Conservation (phyloP, 2,329 filamentous ascomycete genomes). For the Calonectria hongkongensis region DNA sequence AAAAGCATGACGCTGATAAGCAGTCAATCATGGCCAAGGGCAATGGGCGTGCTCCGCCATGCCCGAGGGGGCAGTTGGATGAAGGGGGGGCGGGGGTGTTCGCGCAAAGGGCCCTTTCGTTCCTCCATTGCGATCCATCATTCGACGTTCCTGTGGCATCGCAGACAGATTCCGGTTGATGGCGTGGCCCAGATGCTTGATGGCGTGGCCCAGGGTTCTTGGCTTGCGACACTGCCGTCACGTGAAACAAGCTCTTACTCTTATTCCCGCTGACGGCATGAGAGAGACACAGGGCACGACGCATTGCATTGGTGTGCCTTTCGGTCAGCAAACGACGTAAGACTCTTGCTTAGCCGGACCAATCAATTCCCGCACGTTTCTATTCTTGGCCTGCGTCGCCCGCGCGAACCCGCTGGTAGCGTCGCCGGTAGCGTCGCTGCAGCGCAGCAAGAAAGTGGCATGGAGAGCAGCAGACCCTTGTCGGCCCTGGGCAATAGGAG, state of each 20-base stretch:
- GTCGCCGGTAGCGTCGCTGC: constrained; percentile 23
- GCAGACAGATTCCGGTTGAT: constrained; percentile 24
- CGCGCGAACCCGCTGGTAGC: constrained; percentile 21
- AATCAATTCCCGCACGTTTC: constrained; percentile 27
- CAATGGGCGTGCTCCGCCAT: neutral
- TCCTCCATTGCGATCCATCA: constrained; percentile 11
- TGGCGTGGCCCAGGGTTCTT: constrained; percentile 27
- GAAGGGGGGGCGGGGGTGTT: constrained; percentile 5
- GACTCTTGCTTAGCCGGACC: neutral
- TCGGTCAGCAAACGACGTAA: constrained; percentile 18
- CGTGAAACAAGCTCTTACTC: constrained; percentile 27
- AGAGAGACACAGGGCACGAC: constrained; percentile 20
- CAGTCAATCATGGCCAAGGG: constrained; percentile 2
- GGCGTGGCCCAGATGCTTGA: constrained; percentile 31
- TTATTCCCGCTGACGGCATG: constrained; percentile 30
- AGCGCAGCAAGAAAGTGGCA: constrained; percentile 13
- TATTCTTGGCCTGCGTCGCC: constrained; percentile 31
- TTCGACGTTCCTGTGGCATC: constrained; percentile 21
- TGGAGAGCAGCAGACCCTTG: neutral
- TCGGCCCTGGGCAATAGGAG: constrained; percentile 1
- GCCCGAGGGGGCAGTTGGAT: neutral
- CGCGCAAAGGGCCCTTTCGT: constrained; percentile 6
- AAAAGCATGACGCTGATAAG: constrained; percentile 8
- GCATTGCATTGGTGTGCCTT: neutral
- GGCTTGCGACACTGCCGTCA: constrained; percentile 20